Percentiles rank a stretch among this genome's conserved stretches.
These are phyloP conservation scores for Sphaerostilbella broomeana DNA, from an alignment of 2,329 filamentous ascomycete species.

Conservation along the genomic window DNA sequence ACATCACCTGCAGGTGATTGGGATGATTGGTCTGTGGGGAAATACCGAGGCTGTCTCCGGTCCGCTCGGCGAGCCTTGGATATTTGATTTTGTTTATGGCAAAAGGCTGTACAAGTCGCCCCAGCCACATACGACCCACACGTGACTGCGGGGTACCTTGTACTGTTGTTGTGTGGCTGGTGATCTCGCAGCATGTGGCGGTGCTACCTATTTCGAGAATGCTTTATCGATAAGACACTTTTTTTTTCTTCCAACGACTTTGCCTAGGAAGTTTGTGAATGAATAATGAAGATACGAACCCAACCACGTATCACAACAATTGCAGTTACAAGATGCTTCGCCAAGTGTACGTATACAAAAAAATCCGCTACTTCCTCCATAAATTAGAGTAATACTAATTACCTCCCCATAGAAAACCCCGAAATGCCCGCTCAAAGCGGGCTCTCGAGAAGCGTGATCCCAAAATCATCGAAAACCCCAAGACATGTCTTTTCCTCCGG, in stretches of 20 bases:
- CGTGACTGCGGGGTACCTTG: slow-evolving; percentile 29
- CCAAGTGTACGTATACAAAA: slow-evolving; percentile 36
- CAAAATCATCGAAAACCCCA: slow-evolving; percentile 82
- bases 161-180: not conserved
- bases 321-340: slow-evolving; percentile 37
- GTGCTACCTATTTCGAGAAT: not conserved
- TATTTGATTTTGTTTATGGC: not conserved
- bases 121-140: slow-evolving; percentile 21
- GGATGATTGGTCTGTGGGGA: slow-evolving; percentile 8
- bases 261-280: slow-evolving; percentile 2
- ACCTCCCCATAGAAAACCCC: slow-evolving; percentile 43
- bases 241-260: slow-evolving; percentile 18
- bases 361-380: not conserved
- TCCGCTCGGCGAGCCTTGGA: slow-evolving; percentile 3
- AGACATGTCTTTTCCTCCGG: slow-evolving; percentile 81
- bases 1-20: slow-evolving; percentile 11
- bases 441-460: slow-evolving; percentile 90
- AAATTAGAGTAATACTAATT: not conserved
- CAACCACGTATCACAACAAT: slow-evolving; percentile 8
- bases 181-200: slow-evolving; percentile 11
- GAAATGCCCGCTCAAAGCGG: slow-evolving; percentile 82
- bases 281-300: slow-evolving; percentile 11
- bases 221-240: slow-evolving; percentile 30
- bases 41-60: slow-evolving; percentile 15
- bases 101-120: too few species aligned